A percentile compares a stretch with the other conserved stretches of the same genome.
phyloP scores from a whole-genome alignment of 2,329 filamentous ascomycete species.

The Xylaria polymorpha region DNA sequence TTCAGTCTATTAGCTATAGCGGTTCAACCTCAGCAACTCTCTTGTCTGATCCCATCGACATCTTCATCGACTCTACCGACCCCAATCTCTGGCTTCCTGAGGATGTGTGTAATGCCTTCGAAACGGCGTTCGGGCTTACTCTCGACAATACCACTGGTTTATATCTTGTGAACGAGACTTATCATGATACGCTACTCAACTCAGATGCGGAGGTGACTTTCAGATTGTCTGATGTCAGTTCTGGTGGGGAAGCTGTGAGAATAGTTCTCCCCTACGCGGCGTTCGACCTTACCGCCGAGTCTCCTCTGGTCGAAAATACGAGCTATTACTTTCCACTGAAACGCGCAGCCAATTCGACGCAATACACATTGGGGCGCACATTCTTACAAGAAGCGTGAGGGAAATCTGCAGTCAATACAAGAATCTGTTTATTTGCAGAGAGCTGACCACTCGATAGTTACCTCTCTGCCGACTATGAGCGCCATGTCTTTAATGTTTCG shows the following conservation, averaged over 20 bases:
- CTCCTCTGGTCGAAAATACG: conserved; percentile 47
- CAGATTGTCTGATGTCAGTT: conserved; percentile 50
- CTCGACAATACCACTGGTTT: conserved; percentile 47
- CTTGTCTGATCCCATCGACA: conserved; percentile 51
- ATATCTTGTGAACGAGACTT: conserved; percentile 53
- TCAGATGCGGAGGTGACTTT: conserved; percentile 52
- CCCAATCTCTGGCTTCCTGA: conserved; percentile 52
- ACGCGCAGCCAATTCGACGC: conserved; percentile 49
- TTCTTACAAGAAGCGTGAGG: conserved; percentile 53
- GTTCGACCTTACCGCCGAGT: conserved; percentile 49
- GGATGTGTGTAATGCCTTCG: conserved; percentile 50
- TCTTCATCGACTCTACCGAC: conserved; percentile 54
- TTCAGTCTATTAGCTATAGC: conserved; percentile 55
- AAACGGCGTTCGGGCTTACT: conserved; percentile 50
- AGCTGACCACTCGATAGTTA: conserved; percentile 45
- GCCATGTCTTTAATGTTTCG: conserved; percentile 54
- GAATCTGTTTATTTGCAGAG: neutral
- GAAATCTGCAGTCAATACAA: neutral
- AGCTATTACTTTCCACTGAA: conserved; percentile 53
- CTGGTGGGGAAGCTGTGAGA: conserved; percentile 49
- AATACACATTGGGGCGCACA: conserved; percentile 52
- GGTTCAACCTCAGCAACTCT: conserved; percentile 50
- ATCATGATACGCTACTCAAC: conserved; percentile 47
- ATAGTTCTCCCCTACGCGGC: conserved; percentile 51
- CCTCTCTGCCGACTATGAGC: conserved; percentile 56